Conservation (phyloP, 768 basidiomycete genomes). For the Chiua virens region DNA sequence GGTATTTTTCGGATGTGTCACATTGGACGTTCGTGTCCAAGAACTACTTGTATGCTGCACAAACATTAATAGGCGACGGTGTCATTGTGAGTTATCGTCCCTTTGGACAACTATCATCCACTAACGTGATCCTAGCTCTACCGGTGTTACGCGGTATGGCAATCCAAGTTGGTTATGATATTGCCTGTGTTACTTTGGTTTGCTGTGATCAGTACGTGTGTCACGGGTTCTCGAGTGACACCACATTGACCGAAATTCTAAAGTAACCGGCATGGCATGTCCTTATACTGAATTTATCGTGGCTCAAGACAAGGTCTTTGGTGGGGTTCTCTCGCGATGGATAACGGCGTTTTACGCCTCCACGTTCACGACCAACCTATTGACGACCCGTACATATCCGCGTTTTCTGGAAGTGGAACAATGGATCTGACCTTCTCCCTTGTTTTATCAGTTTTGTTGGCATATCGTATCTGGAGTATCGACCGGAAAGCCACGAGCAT, state of each 20-base stretch:
- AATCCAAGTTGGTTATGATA: too few species aligned
- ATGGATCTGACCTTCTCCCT: background rate
- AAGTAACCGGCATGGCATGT: slow-evolving; percentile 16
- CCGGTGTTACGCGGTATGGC: slow-evolving; percentile 4
- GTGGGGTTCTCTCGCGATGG: slow-evolving; percentile 25
- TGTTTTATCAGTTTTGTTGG: slow-evolving; percentile 19
- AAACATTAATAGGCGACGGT: slow-evolving; percentile 3
- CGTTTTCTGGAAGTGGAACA: background rate
- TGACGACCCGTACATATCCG: slow-evolving; percentile 22
- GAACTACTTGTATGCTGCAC: background rate
- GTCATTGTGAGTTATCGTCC: background rate
- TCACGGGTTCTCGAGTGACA: too few species aligned
- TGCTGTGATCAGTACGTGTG: background rate
- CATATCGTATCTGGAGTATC: slow-evolving; percentile 26
- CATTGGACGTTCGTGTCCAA: slow-evolving; percentile 3
- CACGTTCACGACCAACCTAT: slow-evolving; percentile 32
- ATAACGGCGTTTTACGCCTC: slow-evolving; percentile 32
- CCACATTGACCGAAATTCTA: background rate
- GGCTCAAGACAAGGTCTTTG: slow-evolving; percentile 21
- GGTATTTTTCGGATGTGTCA: slow-evolving; percentile 21
- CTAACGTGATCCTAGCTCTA: background rate
- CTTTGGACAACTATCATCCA: background rate
- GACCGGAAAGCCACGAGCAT: slow-evolving; percentile 21
- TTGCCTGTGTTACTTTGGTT: slow-evolving; percentile 6
- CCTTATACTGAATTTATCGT: slow-evolving; percentile 12